Evolutionary conservation across 257 asterid species (phyloP).

Genomic region (Jaltomata sinuosa): DNA sequence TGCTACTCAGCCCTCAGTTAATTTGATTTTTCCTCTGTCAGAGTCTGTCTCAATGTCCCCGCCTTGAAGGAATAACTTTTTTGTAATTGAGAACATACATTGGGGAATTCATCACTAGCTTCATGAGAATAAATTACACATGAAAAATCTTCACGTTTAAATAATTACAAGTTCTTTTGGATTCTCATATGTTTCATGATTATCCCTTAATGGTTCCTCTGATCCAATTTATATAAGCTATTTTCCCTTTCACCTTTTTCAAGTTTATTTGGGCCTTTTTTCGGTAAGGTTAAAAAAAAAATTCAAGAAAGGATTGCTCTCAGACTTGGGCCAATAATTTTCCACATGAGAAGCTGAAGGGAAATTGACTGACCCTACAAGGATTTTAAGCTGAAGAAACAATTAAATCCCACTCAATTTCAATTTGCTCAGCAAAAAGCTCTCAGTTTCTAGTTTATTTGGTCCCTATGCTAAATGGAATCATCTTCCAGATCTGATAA

Average conservation of each 20-base stretch:
- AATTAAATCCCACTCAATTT: conserved; percentile 4
- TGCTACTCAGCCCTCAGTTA: not conserved
- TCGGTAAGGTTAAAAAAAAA: not conserved
- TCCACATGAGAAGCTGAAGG: conserved; percentile 36
- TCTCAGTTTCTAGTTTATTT: not conserved
- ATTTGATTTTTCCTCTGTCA: not conserved
- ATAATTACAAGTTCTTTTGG: not conserved
- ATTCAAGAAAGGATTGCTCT: conserved; percentile 16
- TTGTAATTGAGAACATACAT: not conserved
- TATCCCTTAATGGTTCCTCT: not conserved
- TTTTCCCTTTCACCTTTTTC: not conserved
- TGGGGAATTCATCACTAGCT: not conserved
- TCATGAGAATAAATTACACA: not conserved
- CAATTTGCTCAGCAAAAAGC: conserved; percentile 7
- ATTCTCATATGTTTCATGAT: not conserved
- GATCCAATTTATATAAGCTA: not conserved
- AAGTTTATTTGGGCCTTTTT: not conserved
- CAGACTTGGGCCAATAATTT: conserved; percentile 37
- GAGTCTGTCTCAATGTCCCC: not conserved
- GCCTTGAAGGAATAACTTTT: not conserved
- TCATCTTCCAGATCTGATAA: not conserved
- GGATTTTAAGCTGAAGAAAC: conserved; percentile 20
- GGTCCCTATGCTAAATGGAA: not conserved
- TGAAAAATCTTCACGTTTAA: not conserved
- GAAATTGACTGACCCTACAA: conserved; percentile 12